Evolutionary conservation across 2,329 filamentous ascomycete species (phyloP), one percentile per base, ranked within the genome.

Genomic region (Ascochyta pisi): DNA sequence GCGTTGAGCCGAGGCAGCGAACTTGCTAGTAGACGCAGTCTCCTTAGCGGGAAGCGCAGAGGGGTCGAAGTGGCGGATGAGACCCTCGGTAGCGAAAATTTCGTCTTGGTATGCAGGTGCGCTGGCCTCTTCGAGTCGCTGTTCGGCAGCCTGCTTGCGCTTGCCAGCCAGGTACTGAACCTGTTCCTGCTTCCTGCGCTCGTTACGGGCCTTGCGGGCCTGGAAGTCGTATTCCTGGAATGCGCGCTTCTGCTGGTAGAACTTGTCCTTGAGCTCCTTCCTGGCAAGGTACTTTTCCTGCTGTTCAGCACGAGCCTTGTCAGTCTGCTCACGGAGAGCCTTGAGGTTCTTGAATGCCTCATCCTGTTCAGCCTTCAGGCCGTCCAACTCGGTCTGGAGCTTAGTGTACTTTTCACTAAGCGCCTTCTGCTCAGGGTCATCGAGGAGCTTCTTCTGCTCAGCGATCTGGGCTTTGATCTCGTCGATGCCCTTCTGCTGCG

Each of bases 21-120:
- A 89, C 71, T 89, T 88, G 75, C 88, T 88, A 63, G 87, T 83
- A 41, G 77, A 76, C 16, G 75, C 63, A 2, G 71, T 85, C 80
- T 89, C 91, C 78, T 89, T 91, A 73, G 83, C 82, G 29, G 82
- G 78, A 26, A 79, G 76, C 34, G 81, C 79, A 56, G 86, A 85
- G 2, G 94, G 94, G 76, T 98, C 93, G 66, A 98, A 94, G 84
- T 94, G 94, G 66, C 89, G 88, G 67, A 98, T 90, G 41, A 99
- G 83, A 74, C 88, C 90, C 80, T 95, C 91, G 60, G 92, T 91
- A 49, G 89, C 89, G 69, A 92, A 86, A 71, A 99, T 96, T 81
- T 99, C 92, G 68, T 97, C 92, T 42, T 91, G 84, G 82, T 92
- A 99, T 48, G 95, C 95, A 15, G 89, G 92, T 68, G 91, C 89